These are phyloP conservation scores for Ceratocystis harringtonii DNA, from an alignment of 2,329 filamentous ascomycete species.

Conservation along the genomic window DNA sequence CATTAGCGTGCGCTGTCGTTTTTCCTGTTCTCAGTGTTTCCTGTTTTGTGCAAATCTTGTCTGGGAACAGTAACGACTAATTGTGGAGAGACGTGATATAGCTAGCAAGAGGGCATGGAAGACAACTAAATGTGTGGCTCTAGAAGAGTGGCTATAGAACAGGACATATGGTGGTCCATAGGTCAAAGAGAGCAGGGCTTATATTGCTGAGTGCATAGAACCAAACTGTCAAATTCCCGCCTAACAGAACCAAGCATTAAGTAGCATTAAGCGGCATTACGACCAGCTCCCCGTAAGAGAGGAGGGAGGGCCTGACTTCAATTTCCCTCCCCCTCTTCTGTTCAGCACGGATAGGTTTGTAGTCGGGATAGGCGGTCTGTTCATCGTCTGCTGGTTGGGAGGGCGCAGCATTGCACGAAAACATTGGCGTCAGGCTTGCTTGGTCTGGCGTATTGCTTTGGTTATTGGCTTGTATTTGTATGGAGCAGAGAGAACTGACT, in stretches of 20 bases:
- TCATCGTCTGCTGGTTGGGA: not conserved
- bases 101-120: not conserved
- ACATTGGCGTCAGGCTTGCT: not conserved
- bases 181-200: not conserved
- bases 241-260: no score
- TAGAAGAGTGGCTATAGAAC: not conserved
- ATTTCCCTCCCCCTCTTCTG: not conserved
- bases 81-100: not conserved
- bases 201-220: not conserved
- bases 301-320: not conserved
- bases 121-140: not conserved
- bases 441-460: not conserved
- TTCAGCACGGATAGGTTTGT: not conserved
- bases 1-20: not conserved
- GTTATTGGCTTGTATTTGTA: no score
- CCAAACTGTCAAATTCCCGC: not conserved
- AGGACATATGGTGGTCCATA: not conserved
- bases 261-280: not conserved
- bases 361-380: not conserved
- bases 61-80: not conserved
- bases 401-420: not conserved
- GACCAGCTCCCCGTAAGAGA: not conserved
- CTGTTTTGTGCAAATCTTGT: conserved; percentile 1
- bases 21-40: not conserved
- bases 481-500: no score